A percentile compares a stretch with the other conserved stretches of the same genome.
Conservation (phyloP, 495 filamentous ascomycete genomes). For the Staphylotrichum tortipilum region DNA sequence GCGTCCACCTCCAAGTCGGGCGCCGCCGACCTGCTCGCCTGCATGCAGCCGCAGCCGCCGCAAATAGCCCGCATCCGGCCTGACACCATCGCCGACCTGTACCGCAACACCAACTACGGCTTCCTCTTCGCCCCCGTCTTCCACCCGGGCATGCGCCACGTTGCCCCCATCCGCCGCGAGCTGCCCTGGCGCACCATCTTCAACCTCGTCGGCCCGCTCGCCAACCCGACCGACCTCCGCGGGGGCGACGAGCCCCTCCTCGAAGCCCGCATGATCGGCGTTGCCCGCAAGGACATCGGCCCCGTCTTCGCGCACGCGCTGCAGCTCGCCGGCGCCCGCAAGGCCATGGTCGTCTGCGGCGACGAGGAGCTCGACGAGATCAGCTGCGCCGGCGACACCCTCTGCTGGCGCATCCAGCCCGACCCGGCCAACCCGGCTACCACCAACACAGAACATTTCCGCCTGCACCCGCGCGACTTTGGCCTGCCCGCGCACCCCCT, state of each 20-base stretch:
- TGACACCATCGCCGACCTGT: slow-evolving; percentile 57
- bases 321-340: slow-evolving; percentile 61
- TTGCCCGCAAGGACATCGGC: slow-evolving; percentile 77
- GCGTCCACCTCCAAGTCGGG: slow-evolving; percentile 95
- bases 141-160: slow-evolving; percentile 85
- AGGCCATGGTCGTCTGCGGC: slow-evolving; percentile 87
- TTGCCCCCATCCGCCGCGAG: slow-evolving; percentile 70
- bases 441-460: slow-evolving; percentile 63
- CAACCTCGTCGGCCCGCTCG: slow-evolving; percentile 87
- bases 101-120: slow-evolving; percentile 72
- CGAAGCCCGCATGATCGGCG: slow-evolving; percentile 85
- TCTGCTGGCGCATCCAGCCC: slow-evolving; percentile 68
- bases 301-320: slow-evolving; percentile 82
- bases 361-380: slow-evolving; percentile 94
- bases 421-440: slow-evolving; percentile 41
- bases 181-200: slow-evolving; percentile 92
- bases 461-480: slow-evolving; percentile 71
- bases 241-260: slow-evolving; percentile 30
- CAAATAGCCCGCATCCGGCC: slow-evolving; percentile 64
- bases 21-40: slow-evolving; percentile 81
- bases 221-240: slow-evolving; percentile 69
- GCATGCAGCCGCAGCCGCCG: slow-evolving; percentile 59
- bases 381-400: slow-evolving; percentile 73
- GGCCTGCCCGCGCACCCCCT: slow-evolving; percentile 71
- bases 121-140: slow-evolving; percentile 97